Percentiles rank a stretch among this genome's conserved stretches.
phyloP scores from a whole-genome alignment of 257 asterid genomes.

The Parsonsia alboflavescens region DNA sequence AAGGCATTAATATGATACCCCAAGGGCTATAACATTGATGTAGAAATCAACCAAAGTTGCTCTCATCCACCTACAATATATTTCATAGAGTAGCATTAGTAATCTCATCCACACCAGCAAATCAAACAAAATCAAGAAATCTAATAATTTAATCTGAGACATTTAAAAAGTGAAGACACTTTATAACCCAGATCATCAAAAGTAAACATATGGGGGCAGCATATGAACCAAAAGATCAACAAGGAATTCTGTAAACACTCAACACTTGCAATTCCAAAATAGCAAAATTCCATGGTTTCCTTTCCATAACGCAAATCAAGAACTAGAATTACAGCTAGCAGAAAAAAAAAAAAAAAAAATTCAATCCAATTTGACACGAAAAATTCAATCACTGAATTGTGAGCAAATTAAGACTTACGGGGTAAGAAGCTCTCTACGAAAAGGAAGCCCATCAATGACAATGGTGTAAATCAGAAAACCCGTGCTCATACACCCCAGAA shows the following conservation, averaged over 20 bases:
- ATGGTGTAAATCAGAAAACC: constrained; percentile 55
- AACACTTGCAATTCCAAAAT: neutral
- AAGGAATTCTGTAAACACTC: neutral
- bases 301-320: neutral
- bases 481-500: constrained; percentile 48
- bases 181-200: no score
- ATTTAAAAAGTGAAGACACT: no score
- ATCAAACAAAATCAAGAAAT: neutral
- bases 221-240: neutral
- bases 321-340: neutral
- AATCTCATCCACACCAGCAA: neutral
- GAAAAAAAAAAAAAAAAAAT: neutral
- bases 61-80: constrained; percentile 69
- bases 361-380: neutral
- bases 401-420: constrained; percentile 37
- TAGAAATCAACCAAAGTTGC: constrained; percentile 70
- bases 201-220: neutral
- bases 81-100: neutral
- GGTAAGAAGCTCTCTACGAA: constrained; percentile 66
- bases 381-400: neutral
- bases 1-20: constrained; percentile 41
- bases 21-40: constrained; percentile 44
- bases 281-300: no score
- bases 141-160: neutral
- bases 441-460: constrained; percentile 67